Percentiles rank a stretch among this genome's conserved stretches.
Conservation (phyloP, 208 protist genomes). For the Leishmania lainsoni region DNA sequence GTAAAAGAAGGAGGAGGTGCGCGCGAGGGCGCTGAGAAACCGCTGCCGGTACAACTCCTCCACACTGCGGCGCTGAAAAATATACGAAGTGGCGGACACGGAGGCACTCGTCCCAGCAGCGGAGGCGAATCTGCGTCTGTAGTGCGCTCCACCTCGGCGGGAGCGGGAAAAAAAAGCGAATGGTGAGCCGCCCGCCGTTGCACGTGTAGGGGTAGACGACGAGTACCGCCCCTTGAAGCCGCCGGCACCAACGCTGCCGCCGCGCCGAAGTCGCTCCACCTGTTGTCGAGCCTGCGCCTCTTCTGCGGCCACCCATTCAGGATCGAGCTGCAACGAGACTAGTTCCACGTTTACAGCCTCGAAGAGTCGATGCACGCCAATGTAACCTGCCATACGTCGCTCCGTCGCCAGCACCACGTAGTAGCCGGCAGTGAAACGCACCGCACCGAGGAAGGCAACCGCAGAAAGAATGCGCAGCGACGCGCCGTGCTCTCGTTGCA, state of each 20-base stretch:
- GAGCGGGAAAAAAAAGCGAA: background rate
- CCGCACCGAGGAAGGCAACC: constrained; percentile 77
- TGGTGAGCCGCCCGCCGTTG: background rate
- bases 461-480: constrained; percentile 26
- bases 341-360: constrained; percentile 79
- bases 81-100: constrained; percentile 15
- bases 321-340: constrained; percentile 43
- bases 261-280: background rate
- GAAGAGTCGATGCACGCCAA: constrained; percentile 92
- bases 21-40: constrained; percentile 63
- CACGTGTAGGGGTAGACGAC: background rate
- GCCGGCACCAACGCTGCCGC: too few relatives aligned
- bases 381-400: constrained; percentile 70
- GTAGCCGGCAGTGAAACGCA: constrained; percentile 93
- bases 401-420: constrained; percentile 92
- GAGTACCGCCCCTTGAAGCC: background rate
- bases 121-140: background rate
- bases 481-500: constrained; percentile 30
- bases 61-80: constrained; percentile 25
- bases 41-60: constrained; percentile 77
- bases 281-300: constrained; percentile 2
- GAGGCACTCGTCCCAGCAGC: background rate
- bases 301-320: constrained; percentile 17
- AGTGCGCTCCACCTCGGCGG: background rate
- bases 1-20: constrained; percentile 93